These are phyloP conservation scores for Fraxinus albicans DNA, from an alignment of 305 asterid genomes.

Conservation along the genomic window DNA sequence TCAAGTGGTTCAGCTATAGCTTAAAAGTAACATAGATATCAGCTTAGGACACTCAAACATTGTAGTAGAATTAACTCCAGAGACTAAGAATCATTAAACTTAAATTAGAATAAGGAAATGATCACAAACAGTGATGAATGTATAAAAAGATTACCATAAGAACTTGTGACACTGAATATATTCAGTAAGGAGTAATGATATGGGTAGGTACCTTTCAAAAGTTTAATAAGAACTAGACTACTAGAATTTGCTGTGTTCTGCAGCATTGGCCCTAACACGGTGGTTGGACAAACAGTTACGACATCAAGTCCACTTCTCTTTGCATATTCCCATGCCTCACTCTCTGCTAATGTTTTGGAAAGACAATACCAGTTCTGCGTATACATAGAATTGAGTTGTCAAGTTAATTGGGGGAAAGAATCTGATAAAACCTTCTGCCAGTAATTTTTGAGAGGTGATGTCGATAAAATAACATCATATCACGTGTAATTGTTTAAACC, in stretches of 20 bases:
- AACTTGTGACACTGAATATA: neutral
- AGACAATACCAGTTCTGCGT: slow-evolving; percentile 72
- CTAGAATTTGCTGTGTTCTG: slow-evolving; percentile 57
- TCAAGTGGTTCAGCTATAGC: neutral
- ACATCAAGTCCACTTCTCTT: slow-evolving; percentile 50
- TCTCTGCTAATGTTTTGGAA: slow-evolving; percentile 72
- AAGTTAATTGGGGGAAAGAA: neutral
- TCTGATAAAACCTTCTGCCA: neutral
- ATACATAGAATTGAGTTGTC: slow-evolving; percentile 10
- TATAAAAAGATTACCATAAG: neutral
- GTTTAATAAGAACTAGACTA: slow-evolving; percentile 50
- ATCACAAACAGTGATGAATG: neutral
- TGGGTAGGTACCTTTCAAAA: slow-evolving; percentile 52
- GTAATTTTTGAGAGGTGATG: neutral
- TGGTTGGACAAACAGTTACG: slow-evolving; percentile 51
- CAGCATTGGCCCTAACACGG: slow-evolving; percentile 69
- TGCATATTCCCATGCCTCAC: slow-evolving; percentile 60
- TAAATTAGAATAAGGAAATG: neutral
- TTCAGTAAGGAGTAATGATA: neutral
- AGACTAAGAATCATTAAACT: neutral
- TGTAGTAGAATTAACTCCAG: neutral
- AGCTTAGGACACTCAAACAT: neutral
- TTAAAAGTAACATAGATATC: neutral
- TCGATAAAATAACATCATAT: neutral
- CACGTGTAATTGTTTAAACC: neutral